Evolutionary conservation across 2,329 filamentous ascomycete species (phyloP), one percentile per base, ranked within the genome.

Genomic region (Simplicillium aogashimaense): DNA sequence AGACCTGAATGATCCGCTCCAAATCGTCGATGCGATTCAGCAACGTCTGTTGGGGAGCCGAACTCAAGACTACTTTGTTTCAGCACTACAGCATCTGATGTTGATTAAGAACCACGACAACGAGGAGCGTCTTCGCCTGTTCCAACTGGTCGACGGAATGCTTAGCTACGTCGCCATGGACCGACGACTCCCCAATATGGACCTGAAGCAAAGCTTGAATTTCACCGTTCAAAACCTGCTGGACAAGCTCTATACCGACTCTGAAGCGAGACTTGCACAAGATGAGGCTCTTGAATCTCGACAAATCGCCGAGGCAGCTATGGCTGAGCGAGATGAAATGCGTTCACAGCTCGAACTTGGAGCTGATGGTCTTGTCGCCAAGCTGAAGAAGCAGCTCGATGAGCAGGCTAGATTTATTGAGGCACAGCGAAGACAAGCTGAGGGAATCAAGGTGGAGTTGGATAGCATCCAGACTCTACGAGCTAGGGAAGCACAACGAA

Each of bases 121-220:
- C 37, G 92, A 97, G 57, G 92, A 98, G 61, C 80, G 88, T 12
- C 65, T 95, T 45, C 81, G 87, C 37, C 92, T 95, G 83, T 98
- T 97, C 65, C 92, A 97, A 67, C 77, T 98, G 20, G 89, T 97
- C 20, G 92, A 98, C 63, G 83, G 86, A n/a, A 97, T 97, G 88
- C 78, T 98, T 49, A 95, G 88, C 62, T 97, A 97, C 61, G 90
- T 98, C 46, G 90, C 90, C 52, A 98, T 98, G 90, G 92, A 98
- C 61, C 78, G 92, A 55, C 77, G 92, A 47, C 64, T 97, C 48
- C 92, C 92, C 31, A 90, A 98, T 61, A 90, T 97, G 80, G 92
- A 98, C 59, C 76, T 98, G 44, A 95, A 95, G 67, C 90, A 97
- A 61, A 94, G 88, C 56, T 76, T 98, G 48, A 95, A 94, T 60